Evolutionary conservation across 495 filamentous ascomycete species (phyloP).

Genomic region (Talaromyces wortmannii): DNA sequence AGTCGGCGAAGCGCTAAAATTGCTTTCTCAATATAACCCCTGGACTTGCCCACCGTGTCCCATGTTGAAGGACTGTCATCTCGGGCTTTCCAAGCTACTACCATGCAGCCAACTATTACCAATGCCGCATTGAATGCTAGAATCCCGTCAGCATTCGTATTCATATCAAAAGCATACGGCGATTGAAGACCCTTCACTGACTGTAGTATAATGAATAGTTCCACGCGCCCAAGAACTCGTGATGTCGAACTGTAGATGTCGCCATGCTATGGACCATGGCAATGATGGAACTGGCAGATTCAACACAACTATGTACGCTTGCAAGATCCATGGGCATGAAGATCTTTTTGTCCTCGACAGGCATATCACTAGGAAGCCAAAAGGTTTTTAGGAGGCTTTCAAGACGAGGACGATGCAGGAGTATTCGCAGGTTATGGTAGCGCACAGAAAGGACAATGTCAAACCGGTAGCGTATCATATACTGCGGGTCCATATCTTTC

Average conservation of each 20-base stretch:
- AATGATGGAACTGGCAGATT: constrained; percentile 26
- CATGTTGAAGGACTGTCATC: constrained; percentile 1
- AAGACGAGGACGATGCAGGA: constrained; percentile 4
- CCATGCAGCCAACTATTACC: constrained; percentile 20
- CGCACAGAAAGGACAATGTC: constrained; percentile 7
- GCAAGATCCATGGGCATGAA: constrained; percentile 22
- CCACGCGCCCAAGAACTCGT: constrained; percentile 30
- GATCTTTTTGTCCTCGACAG: constrained; percentile 10
- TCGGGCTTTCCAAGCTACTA: constrained; percentile 12
- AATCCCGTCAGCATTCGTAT: neutral
- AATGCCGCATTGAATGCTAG: constrained; percentile 30
- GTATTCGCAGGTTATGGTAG: constrained; percentile 8
- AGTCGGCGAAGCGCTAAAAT: constrained; percentile 27
- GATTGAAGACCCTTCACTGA: neutral
- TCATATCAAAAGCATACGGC: neutral
- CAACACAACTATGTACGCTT: constrained; percentile 26
- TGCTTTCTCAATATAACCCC: constrained; percentile 16
- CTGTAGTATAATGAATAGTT: constrained; percentile 29
- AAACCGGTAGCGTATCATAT: constrained; percentile 4
- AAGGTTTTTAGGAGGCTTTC: constrained; percentile 9
- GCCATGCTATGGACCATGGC: constrained; percentile 25
- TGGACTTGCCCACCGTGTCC: constrained; percentile 8
- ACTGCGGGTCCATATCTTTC: neutral
- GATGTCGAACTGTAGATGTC: constrained; percentile 8
- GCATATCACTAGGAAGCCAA: constrained; percentile 13